Conservation (phyloP, 345 rosid genomes). For the Eucalyptus sideroxylon region DNA sequence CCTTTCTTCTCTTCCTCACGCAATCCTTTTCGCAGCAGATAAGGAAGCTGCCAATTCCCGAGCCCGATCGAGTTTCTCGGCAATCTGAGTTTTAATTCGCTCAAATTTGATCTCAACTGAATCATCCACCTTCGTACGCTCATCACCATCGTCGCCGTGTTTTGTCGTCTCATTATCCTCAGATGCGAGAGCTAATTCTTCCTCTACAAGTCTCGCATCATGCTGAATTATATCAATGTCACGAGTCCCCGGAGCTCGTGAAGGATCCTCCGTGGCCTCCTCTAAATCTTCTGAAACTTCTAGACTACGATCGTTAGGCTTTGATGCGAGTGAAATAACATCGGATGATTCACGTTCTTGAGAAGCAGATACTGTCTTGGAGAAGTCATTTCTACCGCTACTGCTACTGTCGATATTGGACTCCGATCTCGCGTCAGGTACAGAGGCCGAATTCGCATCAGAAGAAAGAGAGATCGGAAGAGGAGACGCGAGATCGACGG, state of each 20-base stretch:
- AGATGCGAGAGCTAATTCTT: not conserved
- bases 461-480: not conserved
- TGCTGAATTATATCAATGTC: not conserved
- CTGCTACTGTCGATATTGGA: not conserved
- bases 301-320: not conserved
- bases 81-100: slow-evolving; percentile 27
- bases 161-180: not conserved
- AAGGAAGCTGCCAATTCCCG: slow-evolving; percentile 38
- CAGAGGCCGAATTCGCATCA: not conserved
- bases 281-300: not conserved
- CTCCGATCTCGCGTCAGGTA: not conserved
- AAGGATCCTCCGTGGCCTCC: not conserved
- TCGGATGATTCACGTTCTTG: not conserved
- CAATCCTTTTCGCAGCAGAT: slow-evolving; percentile 49
- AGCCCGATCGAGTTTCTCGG: slow-evolving; percentile 39
- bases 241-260: not conserved
- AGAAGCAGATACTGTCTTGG: not conserved
- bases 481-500: slow-evolving; percentile 2
- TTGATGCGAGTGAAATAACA: not conserved
- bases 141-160: not conserved
- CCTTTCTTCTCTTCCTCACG: slow-evolving; percentile 52
- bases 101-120: slow-evolving; percentile 8
- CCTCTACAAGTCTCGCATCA: not conserved
- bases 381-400: not conserved
- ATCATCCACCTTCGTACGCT: not conserved